A percentile compares a stretch with the other conserved stretches of the same genome.
Conservation (phyloP, 306 rosid genomes). For the Vicia villosa region DNA sequence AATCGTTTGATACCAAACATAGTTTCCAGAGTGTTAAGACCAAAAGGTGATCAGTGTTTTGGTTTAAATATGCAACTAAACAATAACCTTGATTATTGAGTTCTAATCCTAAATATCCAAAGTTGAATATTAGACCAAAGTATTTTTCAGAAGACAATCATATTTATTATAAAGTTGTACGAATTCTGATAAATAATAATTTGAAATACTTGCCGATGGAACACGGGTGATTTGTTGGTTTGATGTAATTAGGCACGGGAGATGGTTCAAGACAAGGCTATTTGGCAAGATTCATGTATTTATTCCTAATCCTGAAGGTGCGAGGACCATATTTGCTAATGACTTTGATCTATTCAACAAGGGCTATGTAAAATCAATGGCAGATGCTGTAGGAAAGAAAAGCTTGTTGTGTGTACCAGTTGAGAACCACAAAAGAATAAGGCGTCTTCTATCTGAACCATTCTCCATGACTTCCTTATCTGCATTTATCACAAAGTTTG, state of each 20-base stretch:
- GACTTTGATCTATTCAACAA: constrained; percentile 73
- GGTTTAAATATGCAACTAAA: neutral
- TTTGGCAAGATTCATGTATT: constrained; percentile 70
- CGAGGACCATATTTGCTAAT: constrained; percentile 55
- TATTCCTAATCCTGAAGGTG: constrained; percentile 70
- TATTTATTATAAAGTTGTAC: neutral
- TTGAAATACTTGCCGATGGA: neutral
- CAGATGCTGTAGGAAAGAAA: constrained; percentile 63
- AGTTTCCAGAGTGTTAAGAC: neutral
- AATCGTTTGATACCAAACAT: neutral
- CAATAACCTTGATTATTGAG: constrained; percentile 12
- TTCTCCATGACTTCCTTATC: constrained; percentile 67
- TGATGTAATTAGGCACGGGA: constrained; percentile 59
- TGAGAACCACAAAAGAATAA: constrained; percentile 65
- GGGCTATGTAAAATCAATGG: constrained; percentile 76
- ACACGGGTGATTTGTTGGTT: neutral
- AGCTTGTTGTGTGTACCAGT: constrained; percentile 61
- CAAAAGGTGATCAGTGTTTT: neutral
- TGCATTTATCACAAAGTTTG: constrained; percentile 54
- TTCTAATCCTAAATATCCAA: neutral
- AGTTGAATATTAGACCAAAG: neutral
- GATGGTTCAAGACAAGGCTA: constrained; percentile 75
- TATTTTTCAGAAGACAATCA: neutral
- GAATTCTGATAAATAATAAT: constrained; percentile 4
- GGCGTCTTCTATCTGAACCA: constrained; percentile 70